Base-by-base conservation (phyloP, 192 early-diverging fungal genomes). In the Chytriomyces sp. region DNA sequence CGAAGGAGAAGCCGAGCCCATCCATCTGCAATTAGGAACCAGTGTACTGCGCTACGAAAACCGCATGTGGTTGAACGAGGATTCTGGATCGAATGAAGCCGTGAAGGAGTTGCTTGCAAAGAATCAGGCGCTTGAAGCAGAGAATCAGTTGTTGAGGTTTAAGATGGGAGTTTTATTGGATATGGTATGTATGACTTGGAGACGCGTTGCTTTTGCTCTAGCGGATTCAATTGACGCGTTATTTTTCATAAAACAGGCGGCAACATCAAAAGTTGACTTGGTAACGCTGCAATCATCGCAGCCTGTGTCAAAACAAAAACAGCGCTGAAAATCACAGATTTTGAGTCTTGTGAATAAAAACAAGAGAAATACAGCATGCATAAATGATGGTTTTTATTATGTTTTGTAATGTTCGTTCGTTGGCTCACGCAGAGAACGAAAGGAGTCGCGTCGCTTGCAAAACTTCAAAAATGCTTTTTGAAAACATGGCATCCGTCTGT, bases 91-190 rank as follows among this genome's bases (percentile, higher is more conserved):
- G 11, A 49, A 35, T 18, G 9, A 11, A 9, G 60, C 67, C 46
- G 49, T 72, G 9, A 50, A 70, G 61, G 82, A 80, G 23, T 23
- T 84, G 9, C n/a, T 64, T n/a, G 80, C 82, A 46, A 69, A 62
- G 61, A 82, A 81, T 53, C 57, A 76, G 26, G 45, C 67, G 63
- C 57, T 84, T 7, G 83, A 84, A 61, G 80, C 50, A 10, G 83
- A 84, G 57, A 84, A 84, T 61, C 78, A 84, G 50, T 28, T 80
- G 35, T 66, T 84, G 20, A 76, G 73, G 49, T 80, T 81, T 64
- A 82, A 82, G 61, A 11, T 82, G 11, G 57, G 62, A 18, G 75
- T 84, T 16, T 60, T 84, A 64, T 77, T 75, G n/a, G 82, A 83
- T 48, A 72, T 78, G 77, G 77, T 78, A 48, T 53, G 23, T 64